Percentiles rank a stretch among this genome's conserved stretches.
These are phyloP conservation scores for Gnomoniopsis sp. DNA, from an alignment of 2,329 filamentous ascomycete genomes.

Conservation along the genomic window DNA sequence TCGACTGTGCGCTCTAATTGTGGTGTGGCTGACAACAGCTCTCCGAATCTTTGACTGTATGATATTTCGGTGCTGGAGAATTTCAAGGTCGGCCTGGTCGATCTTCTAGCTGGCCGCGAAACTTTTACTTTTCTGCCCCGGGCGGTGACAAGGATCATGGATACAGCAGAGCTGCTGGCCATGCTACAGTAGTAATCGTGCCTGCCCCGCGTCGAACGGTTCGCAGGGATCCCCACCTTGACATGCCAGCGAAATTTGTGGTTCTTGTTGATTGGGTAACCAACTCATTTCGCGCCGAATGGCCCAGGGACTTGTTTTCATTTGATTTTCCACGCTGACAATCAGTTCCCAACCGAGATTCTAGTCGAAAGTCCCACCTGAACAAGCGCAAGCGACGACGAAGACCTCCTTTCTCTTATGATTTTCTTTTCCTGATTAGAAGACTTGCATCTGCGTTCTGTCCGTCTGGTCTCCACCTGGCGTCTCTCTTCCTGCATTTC, in stretches of 20 bases:
- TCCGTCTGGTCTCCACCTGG: neutral
- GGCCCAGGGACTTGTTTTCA: neutral
- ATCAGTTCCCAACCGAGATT: neutral
- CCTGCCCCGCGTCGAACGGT: neutral
- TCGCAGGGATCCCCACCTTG: neutral
- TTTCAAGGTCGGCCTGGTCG: neutral
- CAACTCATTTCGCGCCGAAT: neutral
- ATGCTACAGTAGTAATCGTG: neutral
- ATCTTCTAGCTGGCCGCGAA: neutral
- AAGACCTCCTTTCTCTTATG: constrained; percentile 13
- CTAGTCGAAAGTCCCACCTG: neutral
- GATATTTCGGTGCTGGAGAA: no score
- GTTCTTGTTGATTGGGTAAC: constrained; percentile 11
- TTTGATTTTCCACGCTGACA: neutral
- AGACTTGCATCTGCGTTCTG: neutral
- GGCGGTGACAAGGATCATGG: constrained; percentile 8
- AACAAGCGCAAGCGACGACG: constrained; percentile 1
- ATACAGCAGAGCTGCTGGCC: neutral
- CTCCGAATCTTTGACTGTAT: neutral
- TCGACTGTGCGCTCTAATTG: no score
- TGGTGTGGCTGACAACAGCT: neutral
- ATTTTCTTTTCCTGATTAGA: constrained; percentile 10
- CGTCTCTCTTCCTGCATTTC: neutral
- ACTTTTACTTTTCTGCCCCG: constrained; percentile 9
- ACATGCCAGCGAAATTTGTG: neutral